phyloP scores from a whole-genome alignment of 225 moss, liverwort and hornwort species.

The Pseudoscleropodium purum region DNA sequence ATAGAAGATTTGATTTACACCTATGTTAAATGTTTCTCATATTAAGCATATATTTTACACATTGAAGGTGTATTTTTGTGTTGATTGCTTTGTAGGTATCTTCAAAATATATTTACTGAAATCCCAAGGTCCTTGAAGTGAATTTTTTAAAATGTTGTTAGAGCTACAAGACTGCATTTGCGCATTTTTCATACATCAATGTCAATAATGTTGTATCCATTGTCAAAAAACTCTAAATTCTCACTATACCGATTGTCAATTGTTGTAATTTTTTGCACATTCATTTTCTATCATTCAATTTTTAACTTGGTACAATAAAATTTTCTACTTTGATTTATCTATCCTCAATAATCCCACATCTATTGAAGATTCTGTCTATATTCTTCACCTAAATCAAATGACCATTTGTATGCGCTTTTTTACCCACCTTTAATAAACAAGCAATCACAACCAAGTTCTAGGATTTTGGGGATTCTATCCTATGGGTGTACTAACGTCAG shows the following conservation, averaged over 20 bases:
- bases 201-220: not conserved
- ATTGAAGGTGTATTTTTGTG: not conserved
- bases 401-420: no score
- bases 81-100: not conserved
- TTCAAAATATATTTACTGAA: not conserved
- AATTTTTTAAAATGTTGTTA: not conserved
- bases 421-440: no score
- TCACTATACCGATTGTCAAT: accelerated
- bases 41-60: not conserved
- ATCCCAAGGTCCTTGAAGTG: not conserved
- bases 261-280: no score
- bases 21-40: accelerated
- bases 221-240: not conserved
- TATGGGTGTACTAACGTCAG: no score
- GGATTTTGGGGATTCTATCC: no score
- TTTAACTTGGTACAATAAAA: not conserved
- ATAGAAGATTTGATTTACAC: not conserved
- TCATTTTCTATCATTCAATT: not conserved
- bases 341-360: not conserved
- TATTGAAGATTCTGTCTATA: not conserved
- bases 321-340: not conserved
- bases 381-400: not conserved
- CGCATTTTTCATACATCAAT: no score
- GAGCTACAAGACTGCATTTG: no score
- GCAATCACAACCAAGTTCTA: no score